phyloP scores from a whole-genome alignment of 495 filamentous ascomycete species.

The Aspergillus kassunensis region DNA sequence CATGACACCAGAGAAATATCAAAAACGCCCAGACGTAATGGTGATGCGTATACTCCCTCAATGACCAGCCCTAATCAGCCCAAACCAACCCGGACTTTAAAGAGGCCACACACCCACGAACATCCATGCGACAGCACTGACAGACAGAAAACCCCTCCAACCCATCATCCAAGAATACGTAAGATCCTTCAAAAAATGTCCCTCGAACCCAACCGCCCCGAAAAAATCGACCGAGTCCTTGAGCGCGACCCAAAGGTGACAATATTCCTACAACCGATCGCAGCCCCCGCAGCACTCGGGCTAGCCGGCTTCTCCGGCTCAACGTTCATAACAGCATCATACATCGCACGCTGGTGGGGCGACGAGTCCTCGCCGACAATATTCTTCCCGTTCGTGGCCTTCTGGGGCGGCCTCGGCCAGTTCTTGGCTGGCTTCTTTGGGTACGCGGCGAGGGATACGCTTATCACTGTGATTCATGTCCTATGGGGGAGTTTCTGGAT shows the following conservation, averaged over 20 bases:
- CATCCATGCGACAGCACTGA: no score
- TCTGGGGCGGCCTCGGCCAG: constrained; percentile 4
- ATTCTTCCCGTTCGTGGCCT: constrained; percentile 3
- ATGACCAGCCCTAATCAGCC: no score
- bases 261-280: constrained; percentile 2
- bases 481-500: constrained; percentile 5
- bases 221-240: background rate
- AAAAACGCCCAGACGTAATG: no score
- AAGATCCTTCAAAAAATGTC: no score
- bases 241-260: background rate
- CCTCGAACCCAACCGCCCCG: background rate
- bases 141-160: no score
- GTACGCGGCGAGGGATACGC: background rate
- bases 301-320: constrained; percentile 1
- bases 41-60: no score
- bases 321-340: background rate
- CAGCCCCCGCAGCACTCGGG: background rate
- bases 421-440: background rate
- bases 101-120: no score
- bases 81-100: no score
- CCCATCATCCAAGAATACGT: no score
- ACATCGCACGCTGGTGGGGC: background rate
- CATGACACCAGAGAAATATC: no score
- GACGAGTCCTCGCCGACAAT: background rate
- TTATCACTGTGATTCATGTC: constrained; percentile 1